Percentiles rank a stretch among this genome's conserved stretches.
Evolutionary conservation across 2,329 filamentous ascomycete genomes (phyloP).

Genomic region (Zasmidium cellare): DNA sequence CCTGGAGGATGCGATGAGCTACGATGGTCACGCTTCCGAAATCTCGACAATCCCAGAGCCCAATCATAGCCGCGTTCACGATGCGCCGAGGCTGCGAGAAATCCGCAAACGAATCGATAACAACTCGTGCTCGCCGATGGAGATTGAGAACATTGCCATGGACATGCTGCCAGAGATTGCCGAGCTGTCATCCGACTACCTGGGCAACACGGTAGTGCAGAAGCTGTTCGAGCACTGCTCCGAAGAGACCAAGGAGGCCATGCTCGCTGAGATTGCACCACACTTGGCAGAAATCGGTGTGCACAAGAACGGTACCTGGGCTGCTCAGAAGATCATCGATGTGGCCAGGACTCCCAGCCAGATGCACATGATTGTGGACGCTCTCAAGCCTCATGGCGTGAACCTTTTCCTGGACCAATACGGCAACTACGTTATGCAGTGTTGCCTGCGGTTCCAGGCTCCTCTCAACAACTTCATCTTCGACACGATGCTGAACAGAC

Average conservation of each 20-base stretch:
- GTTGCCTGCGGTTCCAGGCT: conserved; percentile 86
- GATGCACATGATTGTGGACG: conserved; percentile 80
- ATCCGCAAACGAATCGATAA: conserved; percentile 98
- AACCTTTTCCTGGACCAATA: conserved; percentile 96
- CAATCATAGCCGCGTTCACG: conserved; percentile 82
- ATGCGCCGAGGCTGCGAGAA: conserved; percentile 90
- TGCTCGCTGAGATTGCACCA: conserved; percentile 84
- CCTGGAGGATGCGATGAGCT: conserved; percentile 76
- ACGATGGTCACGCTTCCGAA: conserved; percentile 71
- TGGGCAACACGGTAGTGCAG: conserved; percentile 98
- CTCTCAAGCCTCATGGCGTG: conserved; percentile 81
- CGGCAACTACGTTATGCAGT: conserved; percentile 97
- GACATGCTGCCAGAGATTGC: conserved; percentile 97
- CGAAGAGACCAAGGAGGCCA: conserved; percentile 83
- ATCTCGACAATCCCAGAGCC: conserved; percentile 89
- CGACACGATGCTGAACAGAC: conserved; percentile 88
- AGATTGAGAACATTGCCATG: conserved; percentile 88
- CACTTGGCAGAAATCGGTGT: conserved; percentile 95
- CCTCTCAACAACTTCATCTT: conserved; percentile 97
- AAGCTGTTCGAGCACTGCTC: conserved; percentile 98
- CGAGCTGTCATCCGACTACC: conserved; percentile 90
- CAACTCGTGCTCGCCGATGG: conserved; percentile 76
- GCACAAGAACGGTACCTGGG: conserved; percentile 99
- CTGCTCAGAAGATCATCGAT: conserved; percentile 98
- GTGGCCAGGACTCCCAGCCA: conserved; percentile 83